Conservation (phyloP, 2,329 filamentous ascomycete species). For the Cytospora mali region DNA sequence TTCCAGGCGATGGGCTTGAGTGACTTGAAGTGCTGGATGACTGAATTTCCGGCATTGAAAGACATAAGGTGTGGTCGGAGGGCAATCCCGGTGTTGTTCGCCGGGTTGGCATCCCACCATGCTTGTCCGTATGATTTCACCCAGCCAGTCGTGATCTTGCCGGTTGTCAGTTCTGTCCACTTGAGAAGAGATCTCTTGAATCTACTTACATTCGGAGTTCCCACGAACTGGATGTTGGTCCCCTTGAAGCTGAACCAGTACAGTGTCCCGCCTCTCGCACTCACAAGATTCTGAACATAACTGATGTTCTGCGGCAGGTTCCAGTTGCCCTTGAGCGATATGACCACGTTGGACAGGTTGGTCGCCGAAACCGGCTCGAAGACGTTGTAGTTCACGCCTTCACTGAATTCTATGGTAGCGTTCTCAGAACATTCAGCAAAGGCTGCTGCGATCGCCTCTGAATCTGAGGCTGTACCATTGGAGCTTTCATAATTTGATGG, state of each 20-base stretch:
- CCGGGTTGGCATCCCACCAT: conserved; percentile 48
- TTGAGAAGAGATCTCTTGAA: background rate
- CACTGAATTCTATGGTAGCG: conserved; percentile 41
- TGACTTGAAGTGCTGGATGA: conserved; percentile 44
- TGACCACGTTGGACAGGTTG: conserved; percentile 46
- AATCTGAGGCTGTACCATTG: conserved; percentile 43
- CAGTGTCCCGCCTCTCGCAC: conserved; percentile 35
- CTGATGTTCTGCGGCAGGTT: conserved; percentile 45
- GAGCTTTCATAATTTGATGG: conserved; percentile 33
- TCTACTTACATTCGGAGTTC: conserved; percentile 39
- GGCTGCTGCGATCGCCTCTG: conserved; percentile 41
- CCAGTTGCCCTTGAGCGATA: conserved; percentile 46
- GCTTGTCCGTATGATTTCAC: conserved; percentile 48
- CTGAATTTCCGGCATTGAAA: conserved; percentile 41
- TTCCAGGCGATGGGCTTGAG: conserved; percentile 48
- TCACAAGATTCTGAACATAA: conserved; percentile 41
- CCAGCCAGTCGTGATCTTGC: conserved; percentile 40
- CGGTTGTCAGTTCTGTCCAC: background rate
- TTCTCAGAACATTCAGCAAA: conserved; percentile 42
- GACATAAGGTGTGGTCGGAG: conserved; percentile 45
- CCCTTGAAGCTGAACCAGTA: conserved; percentile 45
- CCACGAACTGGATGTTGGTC: conserved; percentile 37
- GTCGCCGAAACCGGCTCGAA: conserved; percentile 43
- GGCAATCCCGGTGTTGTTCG: conserved; percentile 41
- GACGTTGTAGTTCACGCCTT: conserved; percentile 47